Evolutionary conservation across 495 filamentous ascomycete genomes (phyloP).

Genomic region (Trichocladium antarcticum): DNA sequence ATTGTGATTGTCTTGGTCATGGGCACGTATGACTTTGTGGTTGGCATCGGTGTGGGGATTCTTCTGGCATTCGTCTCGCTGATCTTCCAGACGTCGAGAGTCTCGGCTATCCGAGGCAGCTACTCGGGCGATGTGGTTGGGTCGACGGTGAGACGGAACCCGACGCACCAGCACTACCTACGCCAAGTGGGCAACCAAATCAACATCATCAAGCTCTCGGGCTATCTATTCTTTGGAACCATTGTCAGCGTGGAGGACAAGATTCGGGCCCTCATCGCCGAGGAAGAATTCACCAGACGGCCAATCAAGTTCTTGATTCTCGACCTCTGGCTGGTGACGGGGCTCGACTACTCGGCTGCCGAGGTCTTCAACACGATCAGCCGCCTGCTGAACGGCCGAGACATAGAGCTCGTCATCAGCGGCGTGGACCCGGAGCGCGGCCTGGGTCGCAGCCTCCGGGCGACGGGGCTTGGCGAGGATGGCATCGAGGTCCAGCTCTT

Average conservation of each 20-base stretch:
- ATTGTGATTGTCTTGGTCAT: conserved; percentile 89
- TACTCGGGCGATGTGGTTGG: conserved; percentile 79
- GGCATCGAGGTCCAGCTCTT: conserved; percentile 63
- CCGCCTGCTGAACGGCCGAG: conserved; percentile 59
- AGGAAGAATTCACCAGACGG: conserved; percentile 59
- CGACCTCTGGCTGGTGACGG: conserved; percentile 79
- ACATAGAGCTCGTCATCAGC: conserved; percentile 68
- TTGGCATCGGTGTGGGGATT: conserved; percentile 85
- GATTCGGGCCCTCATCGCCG: conserved; percentile 68
- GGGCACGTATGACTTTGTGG: conserved; percentile 93
- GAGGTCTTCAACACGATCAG: conserved; percentile 91
- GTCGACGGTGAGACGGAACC: conserved; percentile 83
- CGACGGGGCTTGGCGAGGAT: conserved; percentile 63
- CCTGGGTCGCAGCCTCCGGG: conserved; percentile 64
- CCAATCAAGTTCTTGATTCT: conserved; percentile 87
- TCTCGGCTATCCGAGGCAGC: conserved; percentile 74
- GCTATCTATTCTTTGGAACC: conserved; percentile 92
- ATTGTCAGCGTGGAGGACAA: conserved; percentile 88
- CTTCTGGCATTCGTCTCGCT: conserved; percentile 81
- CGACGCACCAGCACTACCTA: conserved; percentile 77
- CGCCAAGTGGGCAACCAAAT: conserved; percentile 78
- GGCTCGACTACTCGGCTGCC: conserved; percentile 88
- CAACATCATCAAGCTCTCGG: conserved; percentile 77
- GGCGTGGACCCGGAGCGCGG: conserved; percentile 62
- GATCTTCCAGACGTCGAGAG: conserved; percentile 80